Base-by-base conservation (phyloP, 345 rosid species). In the Syzygium jambos region DNA sequence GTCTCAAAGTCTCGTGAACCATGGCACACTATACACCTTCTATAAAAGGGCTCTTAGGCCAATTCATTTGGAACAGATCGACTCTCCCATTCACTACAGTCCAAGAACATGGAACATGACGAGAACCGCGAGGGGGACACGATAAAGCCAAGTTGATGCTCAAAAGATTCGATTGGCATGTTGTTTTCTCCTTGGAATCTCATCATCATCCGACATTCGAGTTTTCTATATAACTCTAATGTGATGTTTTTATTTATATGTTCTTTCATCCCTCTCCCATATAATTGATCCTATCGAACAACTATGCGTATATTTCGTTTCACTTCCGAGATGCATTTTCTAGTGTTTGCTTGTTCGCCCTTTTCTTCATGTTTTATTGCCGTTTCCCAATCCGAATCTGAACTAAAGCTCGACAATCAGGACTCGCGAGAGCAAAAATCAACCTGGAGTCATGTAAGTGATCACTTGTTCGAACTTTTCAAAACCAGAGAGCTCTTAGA, bases 181-280 rank as follows among this genome's bases (percentile, higher is more conserved):
- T 87, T 88, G 84, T 86, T 86, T 92, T 87, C 77, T 68, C 85
- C 78, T 86, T 88, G 90, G 91, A 87, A 68, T 51, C 73, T 87
- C 59, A 19, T n/a, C 73, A 43, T 52, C 6, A 30, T 54, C 27
- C 19, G 13, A 73, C 80, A 46, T 4, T 73, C 82, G 21, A 19
- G 9, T 73, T 19, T 38, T 73, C 27, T 19, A 73, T 5, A 38
- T 38, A 19, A 73, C 38, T 73, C 27, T 73, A 19, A 9, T 38
- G 7, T 19, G 8, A 21, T 11, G 49, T 1, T 73, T 34, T 34
- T 19, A 73, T 38, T 16, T 2, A 30, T 29, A 16, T 68, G 6
- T 61, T n/a, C 19, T 61, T 61, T 61, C 14, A 13, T 14, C 30
- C 65, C 65, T 14, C 14, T 59, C 30, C 2, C 11, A 25, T 59